phyloP scores from a whole-genome alignment of 345 rosid species.

The Hypericum perforatum region DNA sequence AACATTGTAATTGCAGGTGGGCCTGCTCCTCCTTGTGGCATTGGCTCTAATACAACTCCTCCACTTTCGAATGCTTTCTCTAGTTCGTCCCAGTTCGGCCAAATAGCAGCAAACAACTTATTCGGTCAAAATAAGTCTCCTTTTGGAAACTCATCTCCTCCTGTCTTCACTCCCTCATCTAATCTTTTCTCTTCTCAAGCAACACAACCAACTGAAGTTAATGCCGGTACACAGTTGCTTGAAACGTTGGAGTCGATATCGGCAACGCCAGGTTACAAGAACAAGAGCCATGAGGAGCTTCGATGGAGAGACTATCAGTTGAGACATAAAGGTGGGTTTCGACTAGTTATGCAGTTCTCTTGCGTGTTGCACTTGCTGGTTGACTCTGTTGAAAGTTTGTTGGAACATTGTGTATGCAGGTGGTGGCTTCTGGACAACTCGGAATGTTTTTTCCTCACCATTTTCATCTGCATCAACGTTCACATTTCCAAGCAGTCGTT shows the following conservation, averaged over 20 bases:
- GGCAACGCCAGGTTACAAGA: too few species aligned
- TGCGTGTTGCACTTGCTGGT: background rate
- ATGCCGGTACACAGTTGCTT: too few species aligned
- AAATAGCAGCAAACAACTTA: conserved; percentile 45
- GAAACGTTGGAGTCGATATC: too few species aligned
- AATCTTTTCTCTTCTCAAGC: conserved; percentile 28
- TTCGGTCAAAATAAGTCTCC: conserved; percentile 40
- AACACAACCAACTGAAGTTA: too few species aligned
- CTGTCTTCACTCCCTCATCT: conserved; percentile 27
- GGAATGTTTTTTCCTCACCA: conserved; percentile 36
- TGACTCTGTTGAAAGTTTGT: background rate
- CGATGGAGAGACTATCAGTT: too few species aligned
- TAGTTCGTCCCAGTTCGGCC: conserved; percentile 45
- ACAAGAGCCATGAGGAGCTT: too few species aligned
- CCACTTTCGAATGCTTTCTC: conserved; percentile 44
- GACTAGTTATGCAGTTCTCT: background rate
- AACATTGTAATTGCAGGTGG: conserved; percentile 53
- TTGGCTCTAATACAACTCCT: conserved; percentile 42
- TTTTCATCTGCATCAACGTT: conserved; percentile 39
- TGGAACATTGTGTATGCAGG: conserved; percentile 43
- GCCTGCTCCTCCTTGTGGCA: conserved; percentile 38
- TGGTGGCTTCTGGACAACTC: conserved; percentile 44
- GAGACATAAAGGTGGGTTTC: background rate
- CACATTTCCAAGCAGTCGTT: conserved; percentile 35
- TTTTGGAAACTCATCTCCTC: conserved; percentile 20